Evolutionary conservation across 768 basidiomycete genomes (phyloP).

Genomic region (Serendipita indica): DNA sequence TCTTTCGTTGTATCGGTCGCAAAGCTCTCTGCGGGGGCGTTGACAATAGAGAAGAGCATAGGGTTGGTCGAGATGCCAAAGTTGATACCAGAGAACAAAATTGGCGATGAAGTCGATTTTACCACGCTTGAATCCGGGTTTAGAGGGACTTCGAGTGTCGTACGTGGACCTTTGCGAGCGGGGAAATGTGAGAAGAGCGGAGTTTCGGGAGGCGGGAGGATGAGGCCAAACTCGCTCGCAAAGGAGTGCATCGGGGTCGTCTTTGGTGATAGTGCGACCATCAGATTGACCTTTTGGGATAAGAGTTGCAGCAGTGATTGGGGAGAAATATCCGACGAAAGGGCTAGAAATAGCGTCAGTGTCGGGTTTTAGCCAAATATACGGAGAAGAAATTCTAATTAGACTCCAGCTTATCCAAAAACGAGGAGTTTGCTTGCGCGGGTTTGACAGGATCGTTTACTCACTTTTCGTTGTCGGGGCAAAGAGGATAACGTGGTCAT

Average conservation of each 20-base stretch:
- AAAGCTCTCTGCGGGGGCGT: conserved; percentile 61
- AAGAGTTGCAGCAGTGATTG: conserved; percentile 64
- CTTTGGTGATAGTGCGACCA: conserved; percentile 66
- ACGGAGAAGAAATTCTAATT: not conserved
- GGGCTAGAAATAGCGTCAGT: conserved; percentile 28
- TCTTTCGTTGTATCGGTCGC: conserved; percentile 36
- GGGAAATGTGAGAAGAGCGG: conserved; percentile 80
- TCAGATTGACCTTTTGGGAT: conserved; percentile 59
- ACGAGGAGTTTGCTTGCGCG: not conserved
- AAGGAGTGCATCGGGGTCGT: conserved; percentile 60
- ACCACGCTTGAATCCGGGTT: conserved; percentile 28
- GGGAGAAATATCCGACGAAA: conserved; percentile 61
- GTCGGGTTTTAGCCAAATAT: conserved; percentile 4
- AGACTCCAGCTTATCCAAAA: not conserved
- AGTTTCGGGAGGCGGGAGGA: conserved; percentile 71
- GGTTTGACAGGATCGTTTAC: conserved; percentile 17
- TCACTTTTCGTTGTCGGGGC: conserved; percentile 76
- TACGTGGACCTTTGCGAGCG: conserved; percentile 45
- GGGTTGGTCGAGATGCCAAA: conserved; percentile 59
- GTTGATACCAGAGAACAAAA: conserved; percentile 66
- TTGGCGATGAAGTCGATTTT: conserved; percentile 34
- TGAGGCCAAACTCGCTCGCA: conserved; percentile 82
- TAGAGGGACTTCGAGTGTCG: conserved; percentile 38
- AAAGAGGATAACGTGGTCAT: conserved; percentile 77
- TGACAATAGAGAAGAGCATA: conserved; percentile 64